Base-by-base conservation (phyloP, 2,329 filamentous ascomycete genomes). In the Dactylellina parvicollis region DNA sequence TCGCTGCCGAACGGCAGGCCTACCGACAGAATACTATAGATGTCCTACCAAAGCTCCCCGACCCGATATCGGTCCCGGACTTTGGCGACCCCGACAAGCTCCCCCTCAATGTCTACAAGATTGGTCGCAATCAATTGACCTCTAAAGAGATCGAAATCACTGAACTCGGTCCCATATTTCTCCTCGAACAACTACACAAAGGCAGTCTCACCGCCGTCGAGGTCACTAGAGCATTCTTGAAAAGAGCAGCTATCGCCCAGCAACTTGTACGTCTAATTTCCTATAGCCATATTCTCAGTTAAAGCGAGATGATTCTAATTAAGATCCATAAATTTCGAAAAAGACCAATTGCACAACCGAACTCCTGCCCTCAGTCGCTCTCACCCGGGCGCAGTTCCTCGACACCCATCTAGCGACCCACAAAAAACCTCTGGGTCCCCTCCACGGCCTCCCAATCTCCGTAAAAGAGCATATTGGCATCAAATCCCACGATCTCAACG, bases 381-480 rank as follows among this genome's bases (percentile, higher is more conserved):
- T 82, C 22, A 67, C 76, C 50, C 75, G 78, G 1, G 80, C 81
- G 3, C 64, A 69, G 34, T 76, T 75, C 40, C 78, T 82, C n/a
- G 81, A 82, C 73, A 62, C 74, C 7, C 78, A 79, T 50, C 76
- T 80, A 8, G 66, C 73, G n/a, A 70, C 75, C 14, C 74, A 79
- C 56, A 76, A 76, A 47, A 78, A 76, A 30, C 76, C 80, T 2
- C 32, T 80, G n/a, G 81, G 81, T 0, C 80, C 81, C 10, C 77
- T 82, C 1, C 80, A 81, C 62, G 81, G 81, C 20, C 78, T 88
- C 1, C 86, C 86, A 0, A 85, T 84, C 40, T 83, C 82, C 57
- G 80, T 83, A 22, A 85, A 87, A 77, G 86, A 87, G 75, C 84
- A 86, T 72, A 76, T 85, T 12, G 81, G 81, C 1, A 82, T 87